phyloP scores from a whole-genome alignment of 2,329 filamentous ascomycete species.

The Ramichloridium luteum region DNA sequence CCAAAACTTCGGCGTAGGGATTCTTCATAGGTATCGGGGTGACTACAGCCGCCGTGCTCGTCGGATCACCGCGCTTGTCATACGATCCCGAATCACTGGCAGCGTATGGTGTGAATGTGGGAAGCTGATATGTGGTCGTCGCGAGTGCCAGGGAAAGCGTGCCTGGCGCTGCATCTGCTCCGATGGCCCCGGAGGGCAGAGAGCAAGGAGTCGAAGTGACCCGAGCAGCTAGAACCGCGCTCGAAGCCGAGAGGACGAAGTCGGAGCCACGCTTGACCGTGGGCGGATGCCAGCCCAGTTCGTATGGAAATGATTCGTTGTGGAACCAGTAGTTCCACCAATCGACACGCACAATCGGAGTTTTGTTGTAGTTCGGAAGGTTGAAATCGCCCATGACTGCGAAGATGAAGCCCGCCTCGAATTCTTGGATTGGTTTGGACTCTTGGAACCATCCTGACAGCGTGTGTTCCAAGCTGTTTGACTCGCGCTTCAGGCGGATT shows the following conservation, averaged over 20 bases:
- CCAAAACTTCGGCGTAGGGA: no score
- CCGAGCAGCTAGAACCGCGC: constrained; percentile 1
- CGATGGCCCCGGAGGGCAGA: constrained; percentile 1
- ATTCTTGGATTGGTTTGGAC: constrained; percentile 5
- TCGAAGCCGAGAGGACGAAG: not conserved
- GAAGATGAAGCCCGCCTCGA: constrained; percentile 8
- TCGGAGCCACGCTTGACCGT: constrained; percentile 1
- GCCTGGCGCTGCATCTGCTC: not conserved
- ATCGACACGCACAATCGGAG: constrained; percentile 5
- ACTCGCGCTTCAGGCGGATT: constrained; percentile 8
- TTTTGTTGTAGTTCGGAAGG: constrained; percentile 3
- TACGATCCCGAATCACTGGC: no score
- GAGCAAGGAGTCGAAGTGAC: constrained; percentile 1
- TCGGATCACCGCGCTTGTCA: no score
- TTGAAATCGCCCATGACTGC: constrained; percentile 5
- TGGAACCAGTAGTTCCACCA: constrained; percentile 10
- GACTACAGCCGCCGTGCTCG: no score
- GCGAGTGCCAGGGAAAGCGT: not conserved
- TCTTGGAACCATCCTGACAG: constrained; percentile 5
- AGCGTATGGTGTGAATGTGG: no score
- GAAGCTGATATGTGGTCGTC: no score
- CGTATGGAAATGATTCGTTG: constrained; percentile 6
- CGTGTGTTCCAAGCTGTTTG: not conserved
- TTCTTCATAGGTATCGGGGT: no score
- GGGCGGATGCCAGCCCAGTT: constrained; percentile 7